These are phyloP conservation scores for Ustilago bromivora DNA, from an alignment of 1,284 basidiomycete species.

Conservation along the genomic window DNA sequence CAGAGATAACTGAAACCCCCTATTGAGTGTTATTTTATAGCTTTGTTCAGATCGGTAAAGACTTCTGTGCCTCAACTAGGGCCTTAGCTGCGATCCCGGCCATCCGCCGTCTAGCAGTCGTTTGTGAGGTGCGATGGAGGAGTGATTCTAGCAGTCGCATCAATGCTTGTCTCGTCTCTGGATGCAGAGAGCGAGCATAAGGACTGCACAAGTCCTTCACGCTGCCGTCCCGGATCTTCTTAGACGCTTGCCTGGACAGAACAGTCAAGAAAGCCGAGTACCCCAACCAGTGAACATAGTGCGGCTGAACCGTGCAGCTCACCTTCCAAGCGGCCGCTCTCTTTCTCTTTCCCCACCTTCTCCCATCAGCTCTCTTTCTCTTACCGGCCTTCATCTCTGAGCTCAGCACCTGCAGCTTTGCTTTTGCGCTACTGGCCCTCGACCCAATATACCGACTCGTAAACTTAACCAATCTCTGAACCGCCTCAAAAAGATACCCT, in stretches of 20 bases:
- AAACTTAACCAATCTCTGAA: slow-evolving; percentile 36
- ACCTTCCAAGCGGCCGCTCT: slow-evolving; percentile 25
- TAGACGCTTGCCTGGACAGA: slow-evolving; percentile 1
- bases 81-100: slow-evolving; percentile 9
- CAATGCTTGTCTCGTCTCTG: slow-evolving; percentile 10
- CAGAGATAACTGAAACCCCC: too few relatives aligned
- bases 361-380: background rate
- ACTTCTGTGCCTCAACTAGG: slow-evolving; percentile 20
- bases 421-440: slow-evolving; percentile 21
- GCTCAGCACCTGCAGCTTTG: slow-evolving; percentile 2
- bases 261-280: slow-evolving; percentile 41
- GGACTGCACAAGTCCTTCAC: background rate
- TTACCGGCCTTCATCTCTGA: background rate
- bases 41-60: slow-evolving; percentile 13
- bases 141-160: slow-evolving; percentile 20
- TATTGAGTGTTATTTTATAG: background rate
- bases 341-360: background rate
- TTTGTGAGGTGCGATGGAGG: background rate
- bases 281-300: slow-evolving; percentile 52
- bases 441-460: slow-evolving; percentile 34
- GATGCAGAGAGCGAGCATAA: slow-evolving; percentile 8
- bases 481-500: slow-evolving; percentile 22
- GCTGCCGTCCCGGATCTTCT: background rate
- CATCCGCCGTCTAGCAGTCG: slow-evolving; percentile 13
- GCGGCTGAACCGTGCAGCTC: slow-evolving; percentile 28